A percentile compares a stretch with the other conserved stretches of the same genome.
Conservation (phyloP, 371 early-diverging fungal species). For the Entomophthora muscae region DNA sequence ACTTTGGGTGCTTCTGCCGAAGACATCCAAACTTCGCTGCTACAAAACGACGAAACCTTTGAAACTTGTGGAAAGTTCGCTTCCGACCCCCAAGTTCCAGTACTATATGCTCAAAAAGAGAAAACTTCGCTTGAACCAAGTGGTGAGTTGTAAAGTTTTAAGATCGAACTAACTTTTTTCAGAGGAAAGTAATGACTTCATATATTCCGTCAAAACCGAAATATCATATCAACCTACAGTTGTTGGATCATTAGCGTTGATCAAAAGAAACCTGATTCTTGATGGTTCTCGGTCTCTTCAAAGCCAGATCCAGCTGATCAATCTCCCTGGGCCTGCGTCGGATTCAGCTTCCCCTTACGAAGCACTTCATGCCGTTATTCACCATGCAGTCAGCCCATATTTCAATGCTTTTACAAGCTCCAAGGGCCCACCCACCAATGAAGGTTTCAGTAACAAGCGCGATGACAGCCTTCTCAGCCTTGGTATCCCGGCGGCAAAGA, state of each 20-base stretch:
- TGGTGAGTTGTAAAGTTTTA: slow-evolving; percentile 13
- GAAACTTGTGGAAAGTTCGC: slow-evolving; percentile 50
- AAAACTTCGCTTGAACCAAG: slow-evolving; percentile 25
- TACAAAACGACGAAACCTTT: slow-evolving; percentile 32
- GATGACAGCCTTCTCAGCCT: slow-evolving; percentile 75
- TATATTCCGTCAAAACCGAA: slow-evolving; percentile 52
- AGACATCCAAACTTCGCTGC: slow-evolving; percentile 29
- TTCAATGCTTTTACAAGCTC: slow-evolving; percentile 83
- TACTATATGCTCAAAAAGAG: slow-evolving; percentile 53
- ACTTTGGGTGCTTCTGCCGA: slow-evolving; percentile 33
- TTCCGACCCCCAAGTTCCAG: slow-evolving; percentile 41
- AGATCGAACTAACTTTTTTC: slow-evolving; percentile 8
- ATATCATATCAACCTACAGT: slow-evolving; percentile 50
- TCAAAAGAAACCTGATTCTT: slow-evolving; percentile 63
- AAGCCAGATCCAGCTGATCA: slow-evolving; percentile 73
- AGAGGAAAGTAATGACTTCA: slow-evolving; percentile 13
- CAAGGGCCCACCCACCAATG: slow-evolving; percentile 28
- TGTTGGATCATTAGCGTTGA: slow-evolving; percentile 68
- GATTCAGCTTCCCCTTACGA: slow-evolving; percentile 61
- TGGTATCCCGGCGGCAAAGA: slow-evolving; percentile 87
- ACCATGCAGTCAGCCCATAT: slow-evolving; percentile 89
- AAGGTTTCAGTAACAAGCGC: slow-evolving; percentile 24
- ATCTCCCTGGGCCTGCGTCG: slow-evolving; percentile 72
- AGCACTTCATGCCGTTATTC: slow-evolving; percentile 77
- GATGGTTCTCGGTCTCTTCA: slow-evolving; percentile 57